Evolutionary conservation across 2,329 filamentous ascomycete species (phyloP), one percentile per base, ranked within the genome.

Genomic region (Fonsecaea pugnacius): DNA sequence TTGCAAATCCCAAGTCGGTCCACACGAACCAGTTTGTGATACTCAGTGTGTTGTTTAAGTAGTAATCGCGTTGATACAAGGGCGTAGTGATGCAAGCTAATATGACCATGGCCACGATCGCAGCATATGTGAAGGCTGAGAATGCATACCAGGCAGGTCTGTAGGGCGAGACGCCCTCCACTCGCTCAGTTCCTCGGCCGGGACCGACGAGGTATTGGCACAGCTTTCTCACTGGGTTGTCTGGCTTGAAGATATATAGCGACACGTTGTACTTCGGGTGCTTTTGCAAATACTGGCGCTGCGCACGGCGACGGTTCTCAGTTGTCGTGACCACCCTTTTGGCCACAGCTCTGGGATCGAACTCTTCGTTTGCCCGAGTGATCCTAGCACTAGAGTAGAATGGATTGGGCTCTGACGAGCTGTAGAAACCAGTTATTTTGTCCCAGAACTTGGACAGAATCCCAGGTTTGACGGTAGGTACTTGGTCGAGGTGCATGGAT

Each of bases 31-130:
- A 99, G 73, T 94, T 95, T 63, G 82, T 83, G 52, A 85, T 80
- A 64, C 82, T 87, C 73, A 87, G 87, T 0, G 77, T 73, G 64
- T 87, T 83, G 5, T 76, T 80, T 59, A 85, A 76, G 71, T 93
- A 94, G 73, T 97, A 96, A 70, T 92, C 84, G 74, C 90, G 92
- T 75, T 99, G 95, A 74, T 96, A 99, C 16, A 99, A 81, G 0
- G 95, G 95, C 1, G 95, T 99, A 1, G 93, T 96, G 57, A 98
- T 84, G 73, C 94, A 99, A 33, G 95, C 95, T 58, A 99, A 84
- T 51, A 97, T 78, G n/a, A 99, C 95, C 96, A 99, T 99, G 57
- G 92, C 91, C 48, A 98, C 91, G 67, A 99, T 97, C 14, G 91
- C 90, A 27, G 90, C 88, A 75, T 99, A 99, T 61, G 98, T 91